Evolutionary conservation across 1,139 yeast genomes (phyloP), one percentile per base, ranked within the genome.

Genomic region (Candida sanyaensis): DNA sequence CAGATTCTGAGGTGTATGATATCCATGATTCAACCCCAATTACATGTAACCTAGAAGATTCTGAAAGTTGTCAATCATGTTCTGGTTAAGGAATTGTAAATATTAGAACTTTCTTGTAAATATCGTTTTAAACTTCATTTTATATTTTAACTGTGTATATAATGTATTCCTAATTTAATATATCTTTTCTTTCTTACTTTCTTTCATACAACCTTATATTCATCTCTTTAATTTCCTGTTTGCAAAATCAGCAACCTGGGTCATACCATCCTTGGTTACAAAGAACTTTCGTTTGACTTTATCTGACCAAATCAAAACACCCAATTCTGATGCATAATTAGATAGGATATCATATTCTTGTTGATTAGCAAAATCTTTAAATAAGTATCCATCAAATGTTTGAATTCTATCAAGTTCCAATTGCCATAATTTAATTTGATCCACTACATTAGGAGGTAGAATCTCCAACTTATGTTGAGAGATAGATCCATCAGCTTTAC

Each of bases 401-500:
- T 88, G 86, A 53, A 93, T 88, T 68, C 99, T 80, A 64, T 93
- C 99, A 72, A 92, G 71, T 63, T 93, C 99, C 53, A 93, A 75
- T 69, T 93, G 99, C 99, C 99, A 93, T 48, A 93, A 75, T 61
- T 85, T 86, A 56, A 93, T 89, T 64, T 93, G 99, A 68, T 93
- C 99, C 1, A 90, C 91, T 7, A 93, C 96, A 0, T 97, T 95
- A 0, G 98, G 97, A 3, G 98, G 99, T 10, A 93, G 69, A 13
- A 91, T 72, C 59, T 86, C 91, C 34, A 86, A 64, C 49, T 65
- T 64, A 50, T 78, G 81, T 51, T 74, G 75, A 13, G 73, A 69
- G 27, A 63, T 50, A n/a, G 54, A 52, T 4, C 56, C 57, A 30
- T 64, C 67, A 36, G 57, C 55, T 10, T 60, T 60, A 17, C 60